Evolutionary conservation across 208 protist species (phyloP).

Genomic region (Trypanosoma conorhini): DNA sequence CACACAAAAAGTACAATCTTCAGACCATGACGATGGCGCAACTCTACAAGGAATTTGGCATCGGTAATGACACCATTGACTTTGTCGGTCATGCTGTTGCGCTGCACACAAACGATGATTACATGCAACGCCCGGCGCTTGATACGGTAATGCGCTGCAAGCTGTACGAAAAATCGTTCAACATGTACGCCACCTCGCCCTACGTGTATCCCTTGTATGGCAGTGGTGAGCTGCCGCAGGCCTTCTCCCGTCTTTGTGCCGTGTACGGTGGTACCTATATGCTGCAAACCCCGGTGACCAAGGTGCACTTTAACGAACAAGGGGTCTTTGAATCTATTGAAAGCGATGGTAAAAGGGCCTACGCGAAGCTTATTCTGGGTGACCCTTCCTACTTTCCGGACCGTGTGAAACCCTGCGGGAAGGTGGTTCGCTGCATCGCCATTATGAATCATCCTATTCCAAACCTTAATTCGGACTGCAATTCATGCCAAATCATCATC

Average conservation of each 20-base stretch:
- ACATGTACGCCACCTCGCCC: conserved; percentile 94
- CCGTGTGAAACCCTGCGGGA: conserved; percentile 90
- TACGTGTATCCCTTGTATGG: conserved; percentile 99
- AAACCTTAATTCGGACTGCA: conserved; percentile 61
- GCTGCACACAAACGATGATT: conserved; percentile 91
- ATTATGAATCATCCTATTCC: conserved; percentile 95
- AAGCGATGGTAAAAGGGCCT: conserved; percentile 79
- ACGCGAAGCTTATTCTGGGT: conserved; percentile 95
- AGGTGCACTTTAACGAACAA: conserved; percentile 95
- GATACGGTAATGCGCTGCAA: conserved; percentile 95
- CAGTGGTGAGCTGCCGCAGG: conserved; percentile 99
- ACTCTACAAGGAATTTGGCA: conserved; percentile 96
- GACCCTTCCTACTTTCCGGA: conserved; percentile 99
- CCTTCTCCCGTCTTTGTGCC: conserved; percentile 95
- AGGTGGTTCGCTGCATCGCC: conserved; percentile 98
- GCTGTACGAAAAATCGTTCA: conserved; percentile 97
- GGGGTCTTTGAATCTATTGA: conserved; percentile 96
- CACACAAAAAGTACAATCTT: conserved; percentile 93
- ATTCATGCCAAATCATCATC: conserved; percentile 98
- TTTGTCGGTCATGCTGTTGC: conserved; percentile 99
- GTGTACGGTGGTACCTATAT: conserved; percentile 99
- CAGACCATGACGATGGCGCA: conserved; percentile 88
- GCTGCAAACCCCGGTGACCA: conserved; percentile 97
- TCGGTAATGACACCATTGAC: conserved; percentile 94
- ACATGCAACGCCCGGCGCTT: conserved; percentile 93